Percentiles rank a stretch among this genome's conserved stretches.
phyloP scores from a whole-genome alignment of 305 asterid genomes.

The Fraxinus ornus region DNA sequence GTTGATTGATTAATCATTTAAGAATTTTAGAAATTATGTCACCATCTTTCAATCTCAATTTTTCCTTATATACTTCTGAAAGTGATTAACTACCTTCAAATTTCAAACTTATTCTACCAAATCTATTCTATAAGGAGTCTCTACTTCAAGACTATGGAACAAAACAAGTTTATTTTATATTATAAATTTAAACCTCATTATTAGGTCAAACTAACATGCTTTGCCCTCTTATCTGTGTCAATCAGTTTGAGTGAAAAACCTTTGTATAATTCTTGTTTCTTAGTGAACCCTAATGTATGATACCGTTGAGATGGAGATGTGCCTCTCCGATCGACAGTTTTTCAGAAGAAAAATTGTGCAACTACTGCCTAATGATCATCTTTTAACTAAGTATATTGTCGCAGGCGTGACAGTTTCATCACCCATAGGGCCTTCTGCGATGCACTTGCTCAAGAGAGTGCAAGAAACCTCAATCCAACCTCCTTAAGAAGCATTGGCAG shows the following conservation, averaged over 20 bases:
- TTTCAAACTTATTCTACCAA: slow-evolving; percentile 29
- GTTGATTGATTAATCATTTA: not conserved
- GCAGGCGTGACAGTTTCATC: slow-evolving; percentile 86
- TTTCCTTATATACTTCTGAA: not conserved
- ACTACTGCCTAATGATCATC: not conserved
- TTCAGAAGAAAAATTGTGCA: not conserved
- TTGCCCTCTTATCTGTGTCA: not conserved
- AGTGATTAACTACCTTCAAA: not conserved
- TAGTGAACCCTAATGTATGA: not conserved
- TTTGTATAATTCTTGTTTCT: not conserved
- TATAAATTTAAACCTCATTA: not conserved
- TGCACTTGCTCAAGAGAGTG: slow-evolving; percentile 84
- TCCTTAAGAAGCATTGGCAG: slow-evolving; percentile 50
- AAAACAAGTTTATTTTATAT: slow-evolving; percentile 26
- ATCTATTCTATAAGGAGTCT: slow-evolving; percentile 33
- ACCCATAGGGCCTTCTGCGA: slow-evolving; percentile 90
- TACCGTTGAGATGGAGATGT: not conserved
- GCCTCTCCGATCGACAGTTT: not conserved
- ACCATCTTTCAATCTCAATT: slow-evolving; percentile 16
- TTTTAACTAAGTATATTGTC: not conserved
- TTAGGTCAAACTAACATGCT: not conserved
- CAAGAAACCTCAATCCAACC: slow-evolving; percentile 53
- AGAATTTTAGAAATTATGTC: slow-evolving; percentile 32
- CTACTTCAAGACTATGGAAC: slow-evolving; percentile 30
- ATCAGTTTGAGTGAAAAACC: not conserved